phyloP scores from a whole-genome alignment of 2,329 filamentous ascomycete species.

The Diaporthe sp. region DNA sequence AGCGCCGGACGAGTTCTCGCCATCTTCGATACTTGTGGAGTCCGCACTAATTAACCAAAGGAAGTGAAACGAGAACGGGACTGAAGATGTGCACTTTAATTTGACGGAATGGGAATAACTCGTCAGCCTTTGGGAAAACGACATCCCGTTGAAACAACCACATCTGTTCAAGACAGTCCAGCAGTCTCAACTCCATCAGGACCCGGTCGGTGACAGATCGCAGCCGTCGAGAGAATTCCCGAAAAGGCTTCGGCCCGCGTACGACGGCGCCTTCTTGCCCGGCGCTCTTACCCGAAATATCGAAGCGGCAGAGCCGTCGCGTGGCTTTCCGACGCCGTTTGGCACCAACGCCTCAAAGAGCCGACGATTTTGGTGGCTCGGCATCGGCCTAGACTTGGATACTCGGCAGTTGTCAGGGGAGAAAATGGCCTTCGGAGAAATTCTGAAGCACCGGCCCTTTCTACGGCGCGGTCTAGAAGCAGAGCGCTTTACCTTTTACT shows the following conservation, averaged over 20 bases:
- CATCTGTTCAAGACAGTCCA: neutral
- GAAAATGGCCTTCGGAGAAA: neutral
- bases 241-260: slow-evolving; percentile 17
- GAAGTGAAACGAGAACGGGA: neutral
- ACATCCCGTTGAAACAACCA: slow-evolving; percentile 16
- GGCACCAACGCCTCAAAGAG: neutral
- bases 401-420: neutral
- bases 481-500: neutral
- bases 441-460: slow-evolving; percentile 1
- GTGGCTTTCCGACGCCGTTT: slow-evolving; percentile 10
- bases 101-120: neutral
- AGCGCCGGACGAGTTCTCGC: neutral
- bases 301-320: slow-evolving; percentile 21
- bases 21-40: neutral
- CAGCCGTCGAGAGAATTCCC: neutral
- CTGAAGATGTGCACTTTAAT: neutral
- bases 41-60: neutral
- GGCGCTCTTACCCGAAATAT: slow-evolving; percentile 21
- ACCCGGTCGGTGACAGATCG: neutral
- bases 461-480: neutral
- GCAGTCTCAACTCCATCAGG: neutral
- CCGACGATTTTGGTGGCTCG: neutral
- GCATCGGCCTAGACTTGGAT: neutral
- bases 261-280: slow-evolving; percentile 6
- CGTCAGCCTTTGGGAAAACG: neutral